Conservation (phyloP, 1,139 yeast genomes). For the Pichia sp. region DNA sequence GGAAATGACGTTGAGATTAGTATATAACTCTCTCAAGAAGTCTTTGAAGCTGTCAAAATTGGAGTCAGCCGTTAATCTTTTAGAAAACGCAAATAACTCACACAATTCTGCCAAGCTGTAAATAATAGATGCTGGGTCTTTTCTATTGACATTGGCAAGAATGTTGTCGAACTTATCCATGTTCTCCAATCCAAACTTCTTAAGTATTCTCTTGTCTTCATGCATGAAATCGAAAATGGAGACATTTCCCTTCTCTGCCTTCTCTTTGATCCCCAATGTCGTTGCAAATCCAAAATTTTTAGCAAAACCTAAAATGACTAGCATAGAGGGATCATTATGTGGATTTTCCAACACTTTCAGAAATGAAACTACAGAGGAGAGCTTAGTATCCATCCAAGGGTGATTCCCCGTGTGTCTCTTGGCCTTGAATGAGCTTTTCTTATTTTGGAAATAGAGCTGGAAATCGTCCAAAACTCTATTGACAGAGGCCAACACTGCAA, state of each 20-base stretch:
- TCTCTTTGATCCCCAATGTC: slow-evolving; percentile 20
- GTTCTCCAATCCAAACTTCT: background rate
- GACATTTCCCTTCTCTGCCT: slow-evolving; percentile 12
- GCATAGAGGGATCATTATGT: slow-evolving; percentile 27
- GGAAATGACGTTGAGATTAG: slow-evolving; percentile 4
- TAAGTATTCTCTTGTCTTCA: background rate
- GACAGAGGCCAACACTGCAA: slow-evolving; percentile 47
- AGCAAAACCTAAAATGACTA: slow-evolving; percentile 27
- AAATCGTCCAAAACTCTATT: slow-evolving; percentile 47
- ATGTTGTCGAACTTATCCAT: slow-evolving; percentile 7
- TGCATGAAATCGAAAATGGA: slow-evolving; percentile 22
- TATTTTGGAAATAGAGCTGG: slow-evolving; percentile 33
- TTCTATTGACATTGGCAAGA: slow-evolving; percentile 16
- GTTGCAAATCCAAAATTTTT: slow-evolving; percentile 28
- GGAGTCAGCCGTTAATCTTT: slow-evolving; percentile 6
- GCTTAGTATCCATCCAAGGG: slow-evolving; percentile 46
- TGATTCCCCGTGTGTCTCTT: slow-evolving; percentile 42
- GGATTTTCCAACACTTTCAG: slow-evolving; percentile 35
- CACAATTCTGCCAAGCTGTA: slow-evolving; percentile 22
- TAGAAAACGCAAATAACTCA: slow-evolving; percentile 23
- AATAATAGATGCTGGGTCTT: slow-evolving; percentile 27
- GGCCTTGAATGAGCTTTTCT: slow-evolving; percentile 33
- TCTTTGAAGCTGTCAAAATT: slow-evolving; percentile 8
- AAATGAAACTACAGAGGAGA: slow-evolving; percentile 45
- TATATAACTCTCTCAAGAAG: slow-evolving; percentile 6